Evolutionary conservation across 78 protist genomes (phyloP).

Genomic region (Dictyostelium intermedium): DNA sequence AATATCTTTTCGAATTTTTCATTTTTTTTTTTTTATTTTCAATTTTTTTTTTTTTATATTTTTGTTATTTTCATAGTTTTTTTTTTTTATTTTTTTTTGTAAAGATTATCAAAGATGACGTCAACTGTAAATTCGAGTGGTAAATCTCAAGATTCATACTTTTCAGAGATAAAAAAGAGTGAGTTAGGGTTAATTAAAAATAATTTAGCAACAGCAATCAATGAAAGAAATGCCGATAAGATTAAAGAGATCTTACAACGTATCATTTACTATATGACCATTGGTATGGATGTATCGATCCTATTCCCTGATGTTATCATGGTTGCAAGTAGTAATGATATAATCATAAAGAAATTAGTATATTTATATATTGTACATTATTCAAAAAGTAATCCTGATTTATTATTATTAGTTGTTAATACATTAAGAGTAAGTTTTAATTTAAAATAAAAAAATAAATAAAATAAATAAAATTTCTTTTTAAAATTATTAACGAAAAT

Average conservation of each 20-base stretch:
- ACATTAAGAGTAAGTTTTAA: conserved; percentile 30
- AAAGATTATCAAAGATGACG: background rate
- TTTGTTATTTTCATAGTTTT: too few species aligned
- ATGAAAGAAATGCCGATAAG: conserved; percentile 67
- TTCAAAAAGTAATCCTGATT: conserved; percentile 8
- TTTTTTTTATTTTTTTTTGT: too few species aligned
- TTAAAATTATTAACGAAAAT: too few species aligned
- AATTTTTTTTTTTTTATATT: too few species aligned
- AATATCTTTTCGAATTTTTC: too few species aligned
- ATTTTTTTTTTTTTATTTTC: too few species aligned
- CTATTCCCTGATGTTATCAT: conserved; percentile 93
- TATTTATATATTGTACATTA: conserved; percentile 59
- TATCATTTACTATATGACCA: conserved; percentile 94
- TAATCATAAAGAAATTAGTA: conserved; percentile 38
- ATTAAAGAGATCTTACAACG: conserved; percentile 80
- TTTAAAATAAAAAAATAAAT: background rate
- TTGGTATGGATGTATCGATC: conserved; percentile 94
- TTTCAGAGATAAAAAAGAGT: conserved; percentile 53
- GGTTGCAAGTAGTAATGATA: conserved; percentile 73
- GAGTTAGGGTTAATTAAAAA: conserved; percentile 15
- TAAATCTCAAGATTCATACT: background rate
- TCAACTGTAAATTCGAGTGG: background rate
- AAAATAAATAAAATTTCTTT: background rate
- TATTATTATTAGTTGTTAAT: conserved; percentile 53
- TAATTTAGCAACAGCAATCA: conserved; percentile 22